Evolutionary conservation across 176 grass and related monocot genomes (phyloP).

Genomic region (Aegilops sharonensis): DNA sequence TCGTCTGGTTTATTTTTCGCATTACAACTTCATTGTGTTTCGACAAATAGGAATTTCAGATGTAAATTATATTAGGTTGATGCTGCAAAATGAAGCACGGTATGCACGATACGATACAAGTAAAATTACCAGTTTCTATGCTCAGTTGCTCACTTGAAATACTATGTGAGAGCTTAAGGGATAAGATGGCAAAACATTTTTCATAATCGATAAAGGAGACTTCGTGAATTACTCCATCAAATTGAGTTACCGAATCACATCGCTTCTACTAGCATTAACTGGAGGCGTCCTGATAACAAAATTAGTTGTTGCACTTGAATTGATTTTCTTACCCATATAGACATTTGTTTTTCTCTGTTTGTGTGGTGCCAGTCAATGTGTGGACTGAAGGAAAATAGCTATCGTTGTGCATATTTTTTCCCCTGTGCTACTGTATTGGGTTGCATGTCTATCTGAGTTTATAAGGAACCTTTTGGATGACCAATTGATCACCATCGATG

Average conservation of each 20-base stretch:
- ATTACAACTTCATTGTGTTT: not conserved
- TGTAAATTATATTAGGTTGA: not conserved
- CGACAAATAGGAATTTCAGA: not conserved
- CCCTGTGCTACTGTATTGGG: not conserved
- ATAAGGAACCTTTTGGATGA: not conserved
- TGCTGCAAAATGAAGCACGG: not conserved
- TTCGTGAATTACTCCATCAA: not conserved
- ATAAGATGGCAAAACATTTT: not conserved
- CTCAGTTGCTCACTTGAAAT: not conserved
- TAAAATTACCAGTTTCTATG: not conserved
- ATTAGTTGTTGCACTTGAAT: not conserved
- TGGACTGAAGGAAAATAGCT: not conserved
- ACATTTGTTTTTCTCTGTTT: not conserved
- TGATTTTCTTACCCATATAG: not conserved
- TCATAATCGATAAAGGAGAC: not conserved
- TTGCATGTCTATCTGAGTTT: conserved; percentile 9
- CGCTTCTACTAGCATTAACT: not conserved
- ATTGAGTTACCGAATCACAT: not conserved
- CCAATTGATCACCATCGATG: not conserved
- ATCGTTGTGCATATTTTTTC: not conserved
- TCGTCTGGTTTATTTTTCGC: not conserved
- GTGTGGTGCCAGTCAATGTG: not conserved
- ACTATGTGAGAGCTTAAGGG: not conserved
- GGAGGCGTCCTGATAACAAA: not conserved
- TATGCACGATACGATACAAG: not conserved